Percentiles rank a stretch among this genome's conserved stretches.
Evolutionary conservation across 2,329 filamentous ascomycete species (phyloP).

Genomic region (Diaporthe eres): DNA sequence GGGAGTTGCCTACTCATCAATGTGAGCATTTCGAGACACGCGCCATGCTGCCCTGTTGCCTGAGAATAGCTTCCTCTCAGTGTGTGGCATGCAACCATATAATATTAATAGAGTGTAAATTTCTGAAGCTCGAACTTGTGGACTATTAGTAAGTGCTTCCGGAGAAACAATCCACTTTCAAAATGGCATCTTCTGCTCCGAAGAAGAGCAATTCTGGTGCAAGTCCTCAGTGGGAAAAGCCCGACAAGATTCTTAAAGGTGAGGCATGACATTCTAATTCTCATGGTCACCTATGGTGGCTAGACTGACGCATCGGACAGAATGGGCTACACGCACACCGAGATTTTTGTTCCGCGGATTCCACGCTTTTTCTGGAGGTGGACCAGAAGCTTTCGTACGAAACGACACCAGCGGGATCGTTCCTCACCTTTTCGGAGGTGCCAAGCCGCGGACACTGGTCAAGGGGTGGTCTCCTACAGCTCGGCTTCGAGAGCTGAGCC

Average conservation of each 20-base stretch:
- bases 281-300: neutral
- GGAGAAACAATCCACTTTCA: neutral
- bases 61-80: neutral
- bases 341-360: neutral
- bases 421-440: neutral
- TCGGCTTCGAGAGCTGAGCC: neutral
- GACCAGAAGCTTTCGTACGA: too few relatives aligned
- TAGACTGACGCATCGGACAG: neutral
- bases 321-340: neutral
- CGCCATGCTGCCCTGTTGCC: neutral
- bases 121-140: neutral
- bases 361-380: neutral
- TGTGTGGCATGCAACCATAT: neutral
- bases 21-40: neutral
- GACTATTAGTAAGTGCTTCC: neutral
- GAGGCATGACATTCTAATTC: neutral
- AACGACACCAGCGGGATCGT: neutral
- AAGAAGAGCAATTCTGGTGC: neutral
- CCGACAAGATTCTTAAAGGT: neutral
- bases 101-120: neutral
- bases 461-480: neutral
- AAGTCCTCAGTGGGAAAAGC: neutral
- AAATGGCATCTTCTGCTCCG: neutral
- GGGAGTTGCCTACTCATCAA: neutral
- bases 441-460: neutral